Conservation (phyloP, 192 early-diverging fungal species). For the Linnemannia hyalina region DNA sequence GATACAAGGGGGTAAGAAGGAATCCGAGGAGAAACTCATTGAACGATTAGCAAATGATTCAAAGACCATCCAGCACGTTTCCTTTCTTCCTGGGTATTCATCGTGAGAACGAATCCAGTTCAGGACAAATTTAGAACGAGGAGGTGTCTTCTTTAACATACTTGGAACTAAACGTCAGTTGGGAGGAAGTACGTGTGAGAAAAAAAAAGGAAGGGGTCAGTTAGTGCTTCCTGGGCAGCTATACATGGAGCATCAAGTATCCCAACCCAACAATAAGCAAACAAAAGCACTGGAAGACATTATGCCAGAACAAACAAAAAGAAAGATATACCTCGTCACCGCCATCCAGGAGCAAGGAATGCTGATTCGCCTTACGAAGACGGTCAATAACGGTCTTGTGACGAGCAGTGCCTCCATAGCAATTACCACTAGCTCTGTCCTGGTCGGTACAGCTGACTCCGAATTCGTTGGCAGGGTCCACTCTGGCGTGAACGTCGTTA, state of each 20-base stretch:
- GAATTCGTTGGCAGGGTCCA: conserved; percentile 49
- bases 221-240: background rate
- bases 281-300: too few relatives aligned
- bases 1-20: background rate
- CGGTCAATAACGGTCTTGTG: conserved; percentile 69
- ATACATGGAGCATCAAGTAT: background rate
- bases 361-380: conserved; percentile 61
- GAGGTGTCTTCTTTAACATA: background rate
- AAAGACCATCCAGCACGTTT: conserved; percentile 15
- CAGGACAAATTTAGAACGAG: background rate
- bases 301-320: background rate
- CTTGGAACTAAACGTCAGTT: conserved; percentile 23
- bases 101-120: background rate
- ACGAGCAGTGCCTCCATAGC: conserved; percentile 74
- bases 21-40: background rate
- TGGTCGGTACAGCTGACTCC: conserved; percentile 46
- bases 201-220: background rate
- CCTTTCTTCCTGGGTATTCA: background rate
- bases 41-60: conserved; percentile 15
- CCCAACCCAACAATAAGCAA: background rate
- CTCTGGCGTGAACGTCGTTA: conserved; percentile 58
- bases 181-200: background rate
- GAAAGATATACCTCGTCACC: conserved; percentile 69
- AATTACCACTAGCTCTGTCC: conserved; percentile 40
- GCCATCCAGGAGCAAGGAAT: conserved; percentile 78